phyloP scores from a whole-genome alignment of 768 basidiomycete genomes.

The Botryobasidium botryosum region DNA sequence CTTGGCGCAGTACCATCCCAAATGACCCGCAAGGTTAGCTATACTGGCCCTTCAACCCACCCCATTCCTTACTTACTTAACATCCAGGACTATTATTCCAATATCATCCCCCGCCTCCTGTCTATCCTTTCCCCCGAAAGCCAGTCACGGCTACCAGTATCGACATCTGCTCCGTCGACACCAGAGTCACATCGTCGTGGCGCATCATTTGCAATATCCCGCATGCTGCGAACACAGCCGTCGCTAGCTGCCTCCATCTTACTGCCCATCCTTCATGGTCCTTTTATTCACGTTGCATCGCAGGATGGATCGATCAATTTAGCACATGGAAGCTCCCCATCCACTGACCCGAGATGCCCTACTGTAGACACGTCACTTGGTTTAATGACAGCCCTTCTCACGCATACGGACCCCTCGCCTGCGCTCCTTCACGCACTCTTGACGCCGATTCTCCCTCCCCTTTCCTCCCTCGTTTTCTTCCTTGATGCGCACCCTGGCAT shows the following conservation, averaged over 20 bases:
- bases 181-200: conserved; percentile 39
- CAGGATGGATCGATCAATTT: too few relatives aligned
- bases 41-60: not conserved
- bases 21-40: conserved; percentile 34
- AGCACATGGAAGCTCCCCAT: too few relatives aligned
- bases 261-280: conserved; percentile 34
- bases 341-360: too few relatives aligned
- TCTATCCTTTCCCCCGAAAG: conserved; percentile 27
- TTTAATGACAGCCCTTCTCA: conserved; percentile 36
- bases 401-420: conserved; percentile 69
- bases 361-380: conserved; percentile 22
- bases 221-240: conserved; percentile 30
- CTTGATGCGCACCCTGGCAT: conserved; percentile 25
- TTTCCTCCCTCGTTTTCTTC: conserved; percentile 47
- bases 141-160: conserved; percentile 11
- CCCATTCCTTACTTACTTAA: conserved; percentile 13
- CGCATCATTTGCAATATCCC: conserved; percentile 50
- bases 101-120: conserved; percentile 38
- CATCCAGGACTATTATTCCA: conserved; percentile 42
- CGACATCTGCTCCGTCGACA: too few relatives aligned
- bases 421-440: conserved; percentile 41
- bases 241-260: conserved; percentile 18
- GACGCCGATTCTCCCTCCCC: conserved; percentile 45
- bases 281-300: too few relatives aligned
- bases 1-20: conserved; percentile 44